Evolutionary conservation across 1,284 basidiomycete species (phyloP), one percentile per base, ranked within the genome.

Genomic region (Gomphus sp.): DNA sequence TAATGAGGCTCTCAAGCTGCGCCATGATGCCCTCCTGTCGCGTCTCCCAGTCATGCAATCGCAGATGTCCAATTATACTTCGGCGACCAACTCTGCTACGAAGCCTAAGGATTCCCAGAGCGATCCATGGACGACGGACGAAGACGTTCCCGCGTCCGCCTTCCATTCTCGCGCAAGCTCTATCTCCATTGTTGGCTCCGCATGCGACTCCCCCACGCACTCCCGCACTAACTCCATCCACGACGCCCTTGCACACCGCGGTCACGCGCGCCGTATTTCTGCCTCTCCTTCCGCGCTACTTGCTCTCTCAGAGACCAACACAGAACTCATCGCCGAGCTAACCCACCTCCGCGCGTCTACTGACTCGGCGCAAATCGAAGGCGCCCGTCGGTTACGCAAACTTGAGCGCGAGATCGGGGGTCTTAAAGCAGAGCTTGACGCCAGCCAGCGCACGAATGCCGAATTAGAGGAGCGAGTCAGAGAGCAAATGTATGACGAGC

Each of bases 231-330:
- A 59, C 51, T 47, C 68, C 66, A 62, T 54, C 57, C 18, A 18
- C 18, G 14, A 18, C 18, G 6, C 22, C 14, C 18, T 59, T 61
- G 67, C 60, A 58, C 70, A 66, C 58, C 68, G 68, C 44, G 70
- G 73, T 31, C 81, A 76, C 64, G 64, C 71, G 3, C 79, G 81
- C 47, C 76, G 80, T 55, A 56, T 66, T 9, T 62, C 65, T 5
- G 57, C 62, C 1, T 61, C 68, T 0, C 81, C 82, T 0, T 71
- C 76, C n/a, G 87, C 91, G 59, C 76, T 92, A 31, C 80, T 82
- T 3, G 73, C 77, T 7, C 79, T 93, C 31, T 80, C 84, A 0
- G 87, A 91, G 65, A 88, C 92, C 71, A 93, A 93, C 66, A 82
- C 85, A 0, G 86, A 91, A 60, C 81, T 93, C 16, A 73, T 89